These are phyloP conservation scores for Fomitopsis serialis DNA, from an alignment of 768 basidiomycete species.

Conservation along the genomic window DNA sequence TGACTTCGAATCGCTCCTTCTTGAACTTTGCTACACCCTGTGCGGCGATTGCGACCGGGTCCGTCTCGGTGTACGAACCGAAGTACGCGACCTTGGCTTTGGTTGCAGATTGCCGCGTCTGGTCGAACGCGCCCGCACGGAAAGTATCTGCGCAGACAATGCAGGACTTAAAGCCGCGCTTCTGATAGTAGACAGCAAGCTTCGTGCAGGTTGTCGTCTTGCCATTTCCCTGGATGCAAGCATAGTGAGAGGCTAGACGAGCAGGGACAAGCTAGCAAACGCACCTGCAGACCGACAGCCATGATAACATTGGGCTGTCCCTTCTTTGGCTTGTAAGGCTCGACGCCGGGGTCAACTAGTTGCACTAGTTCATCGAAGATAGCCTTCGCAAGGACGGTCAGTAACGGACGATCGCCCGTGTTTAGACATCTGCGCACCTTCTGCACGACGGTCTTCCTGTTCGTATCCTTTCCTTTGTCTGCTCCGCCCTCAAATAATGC, in stretches of 20 bases:
- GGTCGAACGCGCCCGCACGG: conserved; percentile 98
- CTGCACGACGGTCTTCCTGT: conserved; percentile 84
- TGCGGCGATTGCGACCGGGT: conserved; percentile 91
- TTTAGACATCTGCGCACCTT: conserved; percentile 50
- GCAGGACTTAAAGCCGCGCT: conserved; percentile 92
- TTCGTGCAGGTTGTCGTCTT: conserved; percentile 99
- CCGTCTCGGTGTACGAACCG: conserved; percentile 97
- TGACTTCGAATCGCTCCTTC: conserved; percentile 96
- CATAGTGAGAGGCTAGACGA: not conserved
- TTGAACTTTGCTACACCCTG: conserved; percentile 97
- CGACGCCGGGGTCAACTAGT: conserved; percentile 91
- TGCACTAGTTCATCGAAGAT: conserved; percentile 96
- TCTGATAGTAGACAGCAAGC: conserved; percentile 95
- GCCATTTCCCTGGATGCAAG: conserved; percentile 72
- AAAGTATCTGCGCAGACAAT: conserved; percentile 99
- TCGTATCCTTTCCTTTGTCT: conserved; percentile 75
- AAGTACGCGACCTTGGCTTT: conserved; percentile 99
- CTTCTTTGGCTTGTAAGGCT: conserved; percentile 95
- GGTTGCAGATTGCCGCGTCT: conserved; percentile 96
- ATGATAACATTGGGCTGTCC: conserved; percentile 92
- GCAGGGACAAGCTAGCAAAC: conserved; percentile 13
- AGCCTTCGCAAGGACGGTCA: conserved; percentile 43
- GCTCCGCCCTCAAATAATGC: conserved; percentile 62
- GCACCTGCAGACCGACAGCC: conserved; percentile 93
- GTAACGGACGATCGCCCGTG: not conserved